phyloP scores from a whole-genome alignment of 2,329 filamentous ascomycete genomes.

The Camillea tinctor region DNA sequence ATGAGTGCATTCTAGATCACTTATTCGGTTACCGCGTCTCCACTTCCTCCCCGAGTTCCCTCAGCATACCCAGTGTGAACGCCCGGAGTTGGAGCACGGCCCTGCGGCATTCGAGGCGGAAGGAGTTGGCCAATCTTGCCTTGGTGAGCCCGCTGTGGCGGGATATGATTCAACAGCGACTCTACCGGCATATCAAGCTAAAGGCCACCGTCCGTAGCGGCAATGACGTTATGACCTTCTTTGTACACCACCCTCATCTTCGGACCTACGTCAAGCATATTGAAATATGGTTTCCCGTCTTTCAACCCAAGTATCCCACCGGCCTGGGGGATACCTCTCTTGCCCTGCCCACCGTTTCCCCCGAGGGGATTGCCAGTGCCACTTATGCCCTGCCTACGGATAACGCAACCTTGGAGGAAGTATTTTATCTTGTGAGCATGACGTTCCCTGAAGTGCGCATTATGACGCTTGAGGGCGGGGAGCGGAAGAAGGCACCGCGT shows the following conservation, averaged over 20 bases:
- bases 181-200: slow-evolving; percentile 75
- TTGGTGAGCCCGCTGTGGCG: slow-evolving; percentile 65
- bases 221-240: slow-evolving; percentile 59
- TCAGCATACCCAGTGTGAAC: slow-evolving; percentile 50
- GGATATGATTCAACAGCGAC: slow-evolving; percentile 64
- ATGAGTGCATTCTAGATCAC: slow-evolving; percentile 69
- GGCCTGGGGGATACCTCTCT: slow-evolving; percentile 42
- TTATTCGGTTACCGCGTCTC: slow-evolving; percentile 68
- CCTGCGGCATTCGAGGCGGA: slow-evolving; percentile 64
- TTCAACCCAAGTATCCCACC: slow-evolving; percentile 53
- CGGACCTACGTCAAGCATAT: slow-evolving; percentile 67
- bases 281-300: slow-evolving; percentile 77
- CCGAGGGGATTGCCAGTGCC: slow-evolving; percentile 55
- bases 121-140: slow-evolving; percentile 65
- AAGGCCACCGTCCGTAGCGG: slow-evolving; percentile 67
- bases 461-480: slow-evolving; percentile 73
- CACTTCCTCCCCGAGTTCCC: slow-evolving; percentile 54
- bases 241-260: slow-evolving; percentile 57
- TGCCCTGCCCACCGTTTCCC: slow-evolving; percentile 51
- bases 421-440: slow-evolving; percentile 61
- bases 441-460: slow-evolving; percentile 62
- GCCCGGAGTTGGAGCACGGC: slow-evolving; percentile 62
- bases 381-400: slow-evolving; percentile 60
- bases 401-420: slow-evolving; percentile 69
- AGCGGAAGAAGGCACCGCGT: slow-evolving; percentile 71